phyloP scores from a whole-genome alignment of 768 basidiomycete genomes.

The Tylopilus subfusipes region DNA sequence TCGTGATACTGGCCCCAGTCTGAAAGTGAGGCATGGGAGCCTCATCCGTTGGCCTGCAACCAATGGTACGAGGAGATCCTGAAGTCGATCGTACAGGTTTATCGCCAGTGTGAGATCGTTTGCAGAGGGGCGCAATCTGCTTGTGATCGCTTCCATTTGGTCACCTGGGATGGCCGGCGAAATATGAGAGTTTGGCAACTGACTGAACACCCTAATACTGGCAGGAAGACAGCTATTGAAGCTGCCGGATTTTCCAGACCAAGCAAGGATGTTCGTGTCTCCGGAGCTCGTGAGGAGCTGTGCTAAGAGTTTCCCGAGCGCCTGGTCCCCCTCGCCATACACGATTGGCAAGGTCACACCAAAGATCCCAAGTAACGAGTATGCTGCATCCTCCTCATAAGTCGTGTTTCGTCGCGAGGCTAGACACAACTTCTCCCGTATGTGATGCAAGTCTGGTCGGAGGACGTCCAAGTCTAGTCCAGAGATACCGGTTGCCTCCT shows the following conservation, averaged over 20 bases:
- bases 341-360: neutral
- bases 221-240: neutral
- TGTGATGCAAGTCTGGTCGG: neutral
- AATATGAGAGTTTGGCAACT: neutral
- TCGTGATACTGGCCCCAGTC: neutral
- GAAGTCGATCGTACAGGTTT: neutral
- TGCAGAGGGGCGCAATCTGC: no score
- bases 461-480: neutral
- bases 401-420: neutral
- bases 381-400: neutral
- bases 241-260: neutral
- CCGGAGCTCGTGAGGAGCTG: neutral
- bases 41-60: neutral
- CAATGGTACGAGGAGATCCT: neutral
- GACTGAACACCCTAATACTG: neutral
- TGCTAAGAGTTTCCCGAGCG: neutral
- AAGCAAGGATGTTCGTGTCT: neutral
- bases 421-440: neutral
- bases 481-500: neutral
- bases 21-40: neutral
- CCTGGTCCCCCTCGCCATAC: neutral
- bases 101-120: neutral
- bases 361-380: neutral
- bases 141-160: neutral
- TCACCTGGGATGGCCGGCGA: neutral